Evolutionary conservation across 768 basidiomycete genomes (phyloP).

Genomic region (Kwoniella pini): DNA sequence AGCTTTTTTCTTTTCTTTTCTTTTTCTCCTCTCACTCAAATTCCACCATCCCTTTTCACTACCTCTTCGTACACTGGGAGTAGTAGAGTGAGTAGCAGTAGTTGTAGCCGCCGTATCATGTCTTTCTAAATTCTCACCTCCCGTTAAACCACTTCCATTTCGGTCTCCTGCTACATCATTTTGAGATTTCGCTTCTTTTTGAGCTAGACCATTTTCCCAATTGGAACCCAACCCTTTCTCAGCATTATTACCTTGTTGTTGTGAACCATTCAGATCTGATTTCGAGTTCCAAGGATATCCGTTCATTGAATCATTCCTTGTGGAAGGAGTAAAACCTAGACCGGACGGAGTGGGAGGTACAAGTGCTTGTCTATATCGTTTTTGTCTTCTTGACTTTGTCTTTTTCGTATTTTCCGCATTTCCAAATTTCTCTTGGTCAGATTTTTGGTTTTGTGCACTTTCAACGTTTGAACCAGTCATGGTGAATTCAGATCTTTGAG

Average conservation of each 20-base stretch:
- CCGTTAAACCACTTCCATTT: slow-evolving; percentile 1
- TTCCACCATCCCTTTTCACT: slow-evolving; percentile 21
- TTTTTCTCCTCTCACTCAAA: slow-evolving; percentile 1
- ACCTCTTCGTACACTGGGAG: neutral
- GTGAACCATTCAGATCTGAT: neutral
- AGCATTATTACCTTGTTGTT: neutral
- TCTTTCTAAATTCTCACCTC: slow-evolving; percentile 11
- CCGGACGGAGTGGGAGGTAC: slow-evolving; percentile 45
- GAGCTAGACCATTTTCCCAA: slow-evolving; percentile 21
- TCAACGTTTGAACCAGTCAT: neutral
- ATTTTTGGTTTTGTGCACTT: neutral
- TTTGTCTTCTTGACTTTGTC: slow-evolving; percentile 16
- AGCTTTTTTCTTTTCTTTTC: slow-evolving; percentile 9
- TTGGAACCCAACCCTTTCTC: slow-evolving; percentile 24
- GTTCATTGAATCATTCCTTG: neutral
- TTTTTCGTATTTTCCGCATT: slow-evolving; percentile 5
- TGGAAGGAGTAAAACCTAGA: slow-evolving; percentile 37
- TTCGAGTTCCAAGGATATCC: slow-evolving; percentile 27
- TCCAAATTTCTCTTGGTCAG: neutral
- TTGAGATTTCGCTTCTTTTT: slow-evolving; percentile 12
- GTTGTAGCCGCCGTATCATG: slow-evolving; percentile 12
- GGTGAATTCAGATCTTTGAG: slow-evolving; percentile 1
- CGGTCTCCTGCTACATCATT: neutral
- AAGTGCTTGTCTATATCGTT: slow-evolving; percentile 34
- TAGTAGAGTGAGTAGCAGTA: slow-evolving; percentile 12